Base-by-base conservation (phyloP, 1,284 basidiomycete genomes). In the Sporisorium scitamineum region DNA sequence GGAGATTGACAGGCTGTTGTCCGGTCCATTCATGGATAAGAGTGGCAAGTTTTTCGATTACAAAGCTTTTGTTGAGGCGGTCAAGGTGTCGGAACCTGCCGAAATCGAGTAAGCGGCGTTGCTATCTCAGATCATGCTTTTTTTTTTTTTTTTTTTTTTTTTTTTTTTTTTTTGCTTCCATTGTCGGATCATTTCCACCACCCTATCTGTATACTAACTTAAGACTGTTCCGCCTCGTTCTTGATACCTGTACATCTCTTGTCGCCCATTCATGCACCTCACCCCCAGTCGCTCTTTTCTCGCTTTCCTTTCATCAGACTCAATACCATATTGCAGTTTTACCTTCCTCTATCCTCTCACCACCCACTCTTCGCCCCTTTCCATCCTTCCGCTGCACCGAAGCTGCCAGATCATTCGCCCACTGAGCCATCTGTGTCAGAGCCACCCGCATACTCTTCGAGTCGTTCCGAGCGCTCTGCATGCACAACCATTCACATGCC, bases 61-160 rank as follows among this genome's bases (percentile, higher is more conserved):
- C 69, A 83, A 82, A 55, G 82, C 83, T 29, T 84, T 83, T 52
- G 74, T 81, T 8, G 81, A 83, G 55, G 81, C 81, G 1, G 79
- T 83, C 50, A 83, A 83, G 74, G 81, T 83, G 81, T 71, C 71
- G 29, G 81, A 83, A 45, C 81, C 81, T 16, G 78, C 80, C 7
- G 80, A 81, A 57, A 39, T 83, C 24, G 80, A 81, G 52, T 82
- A 55, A 16, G 27, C 14, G 2, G 3, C 7, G 14, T 16, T n/a
- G n/a, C n/a, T n/a, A n/a, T n/a, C n/a, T n/a, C n/a, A n/a, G n/a
- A n/a, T n/a, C n/a, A n/a, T n/a, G n/a, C n/a, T n/a, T n/a, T n/a
- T n/a, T n/a, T n/a, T n/a, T n/a, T n/a, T n/a, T n/a, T n/a, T n/a
- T n/a, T n/a, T 37, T 22, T 14, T 39, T 31, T 7, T 26, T 26